Evolutionary conservation across 257 asterid genomes (phyloP), one percentile per base, ranked within the genome.

Genomic region (Rehmannia glutinosa): DNA sequence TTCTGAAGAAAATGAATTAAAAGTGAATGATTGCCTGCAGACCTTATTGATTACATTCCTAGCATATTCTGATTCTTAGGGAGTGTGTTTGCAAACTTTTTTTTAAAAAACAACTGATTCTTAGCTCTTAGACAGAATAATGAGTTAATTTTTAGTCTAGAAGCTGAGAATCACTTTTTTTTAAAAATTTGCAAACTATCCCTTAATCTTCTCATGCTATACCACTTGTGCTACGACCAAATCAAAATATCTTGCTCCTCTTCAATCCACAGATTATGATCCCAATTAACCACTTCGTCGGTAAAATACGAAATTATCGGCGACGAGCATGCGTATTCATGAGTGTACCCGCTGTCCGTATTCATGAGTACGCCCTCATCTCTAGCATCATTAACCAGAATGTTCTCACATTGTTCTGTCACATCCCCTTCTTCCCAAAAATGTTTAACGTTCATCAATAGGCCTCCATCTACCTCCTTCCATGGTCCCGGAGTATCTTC

Each of bases 221-320:
- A 3, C 55, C 9, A 10, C 35, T 11, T 6, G 0, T 55, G 42
- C 66, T 63, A 69, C 2, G 52, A 54, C 87, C 83, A 75, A 58
- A 64, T 69, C 23, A 59, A 33, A 11, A 75, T 59, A 35, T 62
- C 76, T 20, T 72, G 74, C 19, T 72, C 75, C 27, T 16, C 81
- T 15, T 54, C 80, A 45, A 46, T 73, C 86, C 86, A 82, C 39
- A 74, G 41, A 43, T 17, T 45, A 20, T 38, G 20, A 36, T 58
- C 77, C 78, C 79, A 79, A 21, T 25, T 30, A 47, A 56, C 11
- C 54, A 19, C 35, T 1, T 76, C 82, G 28, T 69, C 72, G n/a
- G 45, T 70, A 32, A 73, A 77, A 60, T 69, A 72, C 8, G 82
- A 70, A 54, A 41, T 47, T 2, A 75, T 5, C 0, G 91, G 86